Evolutionary conservation across 768 basidiomycete genomes (phyloP), one percentile per base, ranked within the genome.

Genomic region (Russula sp.): DNA sequence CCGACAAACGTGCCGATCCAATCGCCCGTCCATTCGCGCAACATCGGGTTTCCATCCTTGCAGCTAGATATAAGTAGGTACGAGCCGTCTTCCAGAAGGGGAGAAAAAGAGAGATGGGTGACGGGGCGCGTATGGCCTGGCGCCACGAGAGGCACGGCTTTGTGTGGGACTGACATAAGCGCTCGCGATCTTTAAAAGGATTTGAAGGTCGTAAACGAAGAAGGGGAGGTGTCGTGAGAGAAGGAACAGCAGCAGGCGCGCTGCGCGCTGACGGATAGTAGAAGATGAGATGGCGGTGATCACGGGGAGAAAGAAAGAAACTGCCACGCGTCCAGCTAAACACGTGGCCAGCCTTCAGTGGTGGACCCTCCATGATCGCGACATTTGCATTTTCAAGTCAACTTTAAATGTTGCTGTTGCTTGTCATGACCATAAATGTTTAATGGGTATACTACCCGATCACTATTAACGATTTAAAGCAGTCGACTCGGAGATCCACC

Each of bases 41-140:
- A 78, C 92, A 96, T 95, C 50, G 94, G 95, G 70, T 94, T 98
- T 39, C 97, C 97, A 80, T 98, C 97, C 77, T 98, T 99, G 80
- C 97, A 98, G 70, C 91, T 90, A 61, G 95, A 98, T 71, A 98
- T 89, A 66, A 99, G 82, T 66, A 98, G 78, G 75, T 88, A 98
- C 49, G 86, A 84, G 66, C 84, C 83, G 75, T 98, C 95, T 27
- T 92, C 82, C 72, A 92, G 84, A 67, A 91, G 82, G 14, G 85
- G 77, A 27, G 94, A 95, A 78, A 97, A 98, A 59, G 93, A 92
- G 66, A 98, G 86, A 73, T 97, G 92, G 37, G 91, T 93, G 70
- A 98, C 91, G 63, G 89, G 89, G 71, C 89, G 82, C 40, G 89
- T 91, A 73, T 91, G 89, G 63, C 89, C 89, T 70, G 89, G 87